phyloP scores from a whole-genome alignment of 164 flowering plant genomes.

The Vitis rupestris region DNA sequence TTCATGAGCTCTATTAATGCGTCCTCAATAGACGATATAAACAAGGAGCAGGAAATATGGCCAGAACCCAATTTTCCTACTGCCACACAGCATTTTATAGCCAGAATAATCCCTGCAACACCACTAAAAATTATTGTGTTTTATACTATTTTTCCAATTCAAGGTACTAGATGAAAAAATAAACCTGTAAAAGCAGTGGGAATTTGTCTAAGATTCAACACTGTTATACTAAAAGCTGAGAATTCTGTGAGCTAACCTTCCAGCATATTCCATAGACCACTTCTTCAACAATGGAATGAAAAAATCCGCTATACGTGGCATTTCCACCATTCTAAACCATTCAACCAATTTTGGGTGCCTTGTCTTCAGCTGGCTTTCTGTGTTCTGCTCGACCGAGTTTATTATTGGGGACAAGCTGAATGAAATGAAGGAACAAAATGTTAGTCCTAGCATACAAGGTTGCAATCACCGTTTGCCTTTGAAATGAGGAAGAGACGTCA shows the following conservation, averaged over 20 bases:
- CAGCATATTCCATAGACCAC: conserved; percentile 49
- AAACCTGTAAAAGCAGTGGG: too few relatives aligned
- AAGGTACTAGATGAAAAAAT: background rate
- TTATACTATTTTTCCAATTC: conserved; percentile 12
- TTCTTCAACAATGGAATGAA: conserved; percentile 45
- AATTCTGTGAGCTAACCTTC: conserved; percentile 37
- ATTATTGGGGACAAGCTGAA: conserved; percentile 49
- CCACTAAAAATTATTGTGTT: conserved; percentile 26
- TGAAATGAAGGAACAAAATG: conserved; percentile 1
- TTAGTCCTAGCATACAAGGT: background rate
- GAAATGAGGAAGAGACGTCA: background rate
- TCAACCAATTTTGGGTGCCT: conserved; percentile 37
- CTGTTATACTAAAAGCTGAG: background rate
- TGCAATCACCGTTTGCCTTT: background rate
- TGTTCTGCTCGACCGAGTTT: conserved; percentile 29
- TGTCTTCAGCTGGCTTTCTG: conserved; percentile 40
- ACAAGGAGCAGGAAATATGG: conserved; percentile 34
- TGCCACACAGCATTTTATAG: conserved; percentile 57
- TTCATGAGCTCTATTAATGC: conserved; percentile 46
- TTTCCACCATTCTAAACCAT: conserved; percentile 54
- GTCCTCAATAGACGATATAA: conserved; percentile 32
- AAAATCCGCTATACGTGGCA: conserved; percentile 44
- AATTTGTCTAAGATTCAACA: too few relatives aligned
- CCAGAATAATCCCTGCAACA: conserved; percentile 60
- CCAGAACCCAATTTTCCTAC: conserved; percentile 45